Percentiles rank a stretch among this genome's conserved stretches.
These are phyloP conservation scores for Ustilago cynodontis DNA, from an alignment of 1,284 basidiomycete genomes.

Conservation along the genomic window DNA sequence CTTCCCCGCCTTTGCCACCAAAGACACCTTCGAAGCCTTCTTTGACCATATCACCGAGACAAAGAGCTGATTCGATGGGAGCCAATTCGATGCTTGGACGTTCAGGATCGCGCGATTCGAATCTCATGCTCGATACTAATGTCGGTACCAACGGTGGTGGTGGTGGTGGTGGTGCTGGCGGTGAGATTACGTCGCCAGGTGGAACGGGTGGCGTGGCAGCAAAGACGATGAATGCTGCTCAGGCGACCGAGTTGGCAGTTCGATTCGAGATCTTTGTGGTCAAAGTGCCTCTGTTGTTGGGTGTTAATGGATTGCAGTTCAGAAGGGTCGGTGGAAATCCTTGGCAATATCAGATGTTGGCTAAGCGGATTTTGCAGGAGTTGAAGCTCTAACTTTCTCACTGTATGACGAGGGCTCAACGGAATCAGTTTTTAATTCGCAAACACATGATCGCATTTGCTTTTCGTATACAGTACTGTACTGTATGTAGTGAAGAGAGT, in stretches of 20 bases:
- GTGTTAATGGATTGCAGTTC: slow-evolving; percentile 93
- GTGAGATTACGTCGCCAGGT: slow-evolving; percentile 14
- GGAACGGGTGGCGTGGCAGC: slow-evolving; percentile 10
- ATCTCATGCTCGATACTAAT: slow-evolving; percentile 33
- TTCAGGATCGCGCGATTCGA: slow-evolving; percentile 38
- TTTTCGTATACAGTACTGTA: too few relatives aligned
- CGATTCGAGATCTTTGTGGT: slow-evolving; percentile 69
- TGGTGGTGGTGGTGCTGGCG: slow-evolving; percentile 1
- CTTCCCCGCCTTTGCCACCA: slow-evolving; percentile 23
- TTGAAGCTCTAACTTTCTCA: slow-evolving; percentile 85
- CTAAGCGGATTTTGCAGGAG: slow-evolving; percentile 90
- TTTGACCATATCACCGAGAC: slow-evolving; percentile 32
- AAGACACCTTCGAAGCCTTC: slow-evolving; percentile 43
- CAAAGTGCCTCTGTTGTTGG: slow-evolving; percentile 81
- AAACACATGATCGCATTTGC: too few relatives aligned
- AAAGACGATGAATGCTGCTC: slow-evolving; percentile 45
- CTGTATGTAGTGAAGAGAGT: background rate
- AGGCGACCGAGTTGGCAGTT: slow-evolving; percentile 60
- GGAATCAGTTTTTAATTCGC: background rate
- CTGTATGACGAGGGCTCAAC: too few relatives aligned
- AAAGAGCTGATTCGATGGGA: slow-evolving; percentile 55
- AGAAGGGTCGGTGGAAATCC: slow-evolving; percentile 90
- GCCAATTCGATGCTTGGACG: slow-evolving; percentile 29
- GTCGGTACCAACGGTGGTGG: background rate
- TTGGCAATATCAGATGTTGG: slow-evolving; percentile 94